Evolutionary conservation across 179 eudicot genomes (phyloP), one percentile per base, ranked within the genome.

Genomic region (Drosera spatulata): DNA sequence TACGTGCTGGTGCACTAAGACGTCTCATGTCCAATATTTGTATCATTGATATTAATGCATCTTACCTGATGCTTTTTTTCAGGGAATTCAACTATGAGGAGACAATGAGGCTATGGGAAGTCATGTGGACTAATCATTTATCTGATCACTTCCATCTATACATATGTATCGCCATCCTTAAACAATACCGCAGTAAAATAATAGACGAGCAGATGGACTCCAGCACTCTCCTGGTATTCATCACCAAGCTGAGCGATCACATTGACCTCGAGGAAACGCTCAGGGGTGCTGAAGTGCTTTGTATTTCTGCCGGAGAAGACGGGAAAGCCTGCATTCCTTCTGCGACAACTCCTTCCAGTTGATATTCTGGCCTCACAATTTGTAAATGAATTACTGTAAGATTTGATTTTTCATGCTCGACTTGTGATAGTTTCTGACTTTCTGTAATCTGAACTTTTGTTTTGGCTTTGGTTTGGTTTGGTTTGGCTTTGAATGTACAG

Each of bases 131-230:
- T 0, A 90, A 80, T 63, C 64, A 93, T 63, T 67, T 76, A 59
- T 81, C 90, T 1, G 99, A 89, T 74, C 99, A 93, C 70, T 67
- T 89, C 3, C 99, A 93, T 66, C 73, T 93, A 11, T 93, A 89
- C 50, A 72, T 85, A 39, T 89, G 99, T 50, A 83, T 86, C 40
- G 97, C 96, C 5, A 74, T 93, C 63, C 84, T 93, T 48, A 93
- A 89, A 74, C 77, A 77, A 67, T 55, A 84, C 38, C 76, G 97
- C 38, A 70, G 49, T 61, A 86, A 89, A 76, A 93, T 93, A 70
- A 85, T 93, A 66, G 95, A 82, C 59, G 93, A 89, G 76, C 78
- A 80, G 64, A 93, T 93, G 99, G 99, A 83, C 69, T 93, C 89
- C 10, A 97, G 89, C 76, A 89, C 95, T 6, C 83, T 93, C 7